These are phyloP conservation scores for Oryza coarctata DNA, from an alignment of 176 grass and related monocot genomes.

Conservation along the genomic window DNA sequence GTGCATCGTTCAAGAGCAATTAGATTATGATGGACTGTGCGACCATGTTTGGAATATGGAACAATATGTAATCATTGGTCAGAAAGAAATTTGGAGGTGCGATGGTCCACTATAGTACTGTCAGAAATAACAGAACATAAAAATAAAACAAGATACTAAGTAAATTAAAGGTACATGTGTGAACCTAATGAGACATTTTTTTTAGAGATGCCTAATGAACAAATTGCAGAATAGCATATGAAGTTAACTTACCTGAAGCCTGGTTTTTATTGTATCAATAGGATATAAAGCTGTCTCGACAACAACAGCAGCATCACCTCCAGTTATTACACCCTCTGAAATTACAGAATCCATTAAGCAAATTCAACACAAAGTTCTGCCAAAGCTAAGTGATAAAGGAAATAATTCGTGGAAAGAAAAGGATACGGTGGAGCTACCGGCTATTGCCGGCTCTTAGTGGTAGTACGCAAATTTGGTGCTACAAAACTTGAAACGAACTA, in stretches of 20 bases:
- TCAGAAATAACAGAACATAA: too few relatives aligned
- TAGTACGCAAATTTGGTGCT: too few relatives aligned
- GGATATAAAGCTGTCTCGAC: background rate
- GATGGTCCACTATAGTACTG: background rate
- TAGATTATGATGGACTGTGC: background rate
- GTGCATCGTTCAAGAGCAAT: background rate
- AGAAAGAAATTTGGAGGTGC: background rate
- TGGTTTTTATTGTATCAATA: background rate
- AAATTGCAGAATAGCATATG: background rate
- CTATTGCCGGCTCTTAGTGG: too few relatives aligned
- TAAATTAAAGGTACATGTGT: too few relatives aligned
- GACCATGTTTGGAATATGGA: background rate
- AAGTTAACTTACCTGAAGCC: background rate
- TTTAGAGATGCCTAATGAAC: background rate
- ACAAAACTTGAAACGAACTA: too few relatives aligned
- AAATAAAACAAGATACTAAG: too few relatives aligned
- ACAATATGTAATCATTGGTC: background rate
- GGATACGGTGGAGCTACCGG: background rate
- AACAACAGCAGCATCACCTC: background rate
- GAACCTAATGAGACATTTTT: background rate
- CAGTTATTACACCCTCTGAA: background rate
- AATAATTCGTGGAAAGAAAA: background rate
- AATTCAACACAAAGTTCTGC: background rate
- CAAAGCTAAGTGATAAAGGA: background rate
- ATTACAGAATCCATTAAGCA: background rate